Conservation (phyloP, 441 rosid species). For the Gossypium schwendimanii region DNA sequence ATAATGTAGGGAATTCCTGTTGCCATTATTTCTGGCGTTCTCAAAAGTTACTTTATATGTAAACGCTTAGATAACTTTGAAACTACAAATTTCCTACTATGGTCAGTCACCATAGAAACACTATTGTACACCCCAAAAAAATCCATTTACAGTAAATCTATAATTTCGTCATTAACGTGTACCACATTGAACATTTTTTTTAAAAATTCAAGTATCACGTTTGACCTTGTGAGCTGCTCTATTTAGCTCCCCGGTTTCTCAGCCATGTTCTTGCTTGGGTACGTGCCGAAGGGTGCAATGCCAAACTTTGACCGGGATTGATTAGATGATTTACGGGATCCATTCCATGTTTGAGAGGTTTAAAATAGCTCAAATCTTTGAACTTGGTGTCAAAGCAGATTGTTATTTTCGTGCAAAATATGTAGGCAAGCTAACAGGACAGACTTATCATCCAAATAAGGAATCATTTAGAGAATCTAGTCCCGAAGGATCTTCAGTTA, state of each 20-base stretch:
- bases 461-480: not conserved
- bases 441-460: not conserved
- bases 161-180: not conserved
- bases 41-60: not conserved
- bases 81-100: not conserved
- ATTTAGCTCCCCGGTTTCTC: too few species aligned
- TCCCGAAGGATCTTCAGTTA: not conserved
- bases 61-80: not conserved
- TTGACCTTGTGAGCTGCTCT: not conserved
- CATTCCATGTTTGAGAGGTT: not conserved
- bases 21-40: not conserved
- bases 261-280: not conserved
- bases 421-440: not conserved
- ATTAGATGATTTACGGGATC: not conserved
- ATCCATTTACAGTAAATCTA: not conserved
- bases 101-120: not conserved
- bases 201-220: not conserved
- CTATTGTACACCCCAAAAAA: not conserved
- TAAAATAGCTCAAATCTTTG: not conserved
- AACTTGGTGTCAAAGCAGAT: not conserved
- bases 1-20: not conserved
- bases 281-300: not conserved
- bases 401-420: not conserved
- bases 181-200: not conserved
- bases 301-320: not conserved